Conservation (phyloP, 805 yeast genomes). For the Yamadazyma laniorum region DNA sequence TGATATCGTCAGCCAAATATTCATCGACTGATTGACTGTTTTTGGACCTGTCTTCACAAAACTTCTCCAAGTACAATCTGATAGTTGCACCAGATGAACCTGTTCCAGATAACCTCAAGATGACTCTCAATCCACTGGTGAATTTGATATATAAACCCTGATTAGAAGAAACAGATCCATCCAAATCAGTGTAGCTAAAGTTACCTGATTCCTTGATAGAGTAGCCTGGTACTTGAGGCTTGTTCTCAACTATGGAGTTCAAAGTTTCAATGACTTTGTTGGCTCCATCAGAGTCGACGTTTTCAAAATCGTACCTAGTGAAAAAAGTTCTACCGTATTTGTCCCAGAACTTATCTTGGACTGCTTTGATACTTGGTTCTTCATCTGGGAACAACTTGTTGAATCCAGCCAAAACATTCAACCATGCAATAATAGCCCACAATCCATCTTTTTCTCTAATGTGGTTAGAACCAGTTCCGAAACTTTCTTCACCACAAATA, state of each 20-base stretch:
- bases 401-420: slow-evolving; percentile 87
- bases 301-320: slow-evolving; percentile 92
- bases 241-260: slow-evolving; percentile 26
- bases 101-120: slow-evolving; percentile 91
- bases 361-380: slow-evolving; percentile 67
- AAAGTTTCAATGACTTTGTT: slow-evolving; percentile 55
- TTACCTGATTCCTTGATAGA: slow-evolving; percentile 76
- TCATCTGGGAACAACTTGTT: slow-evolving; percentile 55
- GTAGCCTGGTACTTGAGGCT: slow-evolving; percentile 41
- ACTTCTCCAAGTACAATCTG: slow-evolving; percentile 85
- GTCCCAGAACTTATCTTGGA: slow-evolving; percentile 84
- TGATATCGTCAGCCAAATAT: slow-evolving; percentile 62
- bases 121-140: slow-evolving; percentile 77
- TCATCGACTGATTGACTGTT: slow-evolving; percentile 58
- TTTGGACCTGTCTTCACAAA: slow-evolving; percentile 56
- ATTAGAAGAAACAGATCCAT: slow-evolving; percentile 81
- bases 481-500: slow-evolving; percentile 97
- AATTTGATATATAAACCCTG: slow-evolving; percentile 89
- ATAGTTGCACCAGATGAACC: slow-evolving; percentile 98
- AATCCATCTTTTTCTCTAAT: slow-evolving; percentile 96
- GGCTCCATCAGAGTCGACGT: slow-evolving; percentile 76
- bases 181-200: slow-evolving; percentile 89
- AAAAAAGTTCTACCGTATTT: slow-evolving; percentile 96
- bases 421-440: slow-evolving; percentile 98
- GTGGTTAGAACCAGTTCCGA: slow-evolving; percentile 97